A percentile compares a stretch with the other conserved stretches of the same genome.
phyloP scores from a whole-genome alignment of 179 eudicot genomes.

The Pouteria campechiana region DNA sequence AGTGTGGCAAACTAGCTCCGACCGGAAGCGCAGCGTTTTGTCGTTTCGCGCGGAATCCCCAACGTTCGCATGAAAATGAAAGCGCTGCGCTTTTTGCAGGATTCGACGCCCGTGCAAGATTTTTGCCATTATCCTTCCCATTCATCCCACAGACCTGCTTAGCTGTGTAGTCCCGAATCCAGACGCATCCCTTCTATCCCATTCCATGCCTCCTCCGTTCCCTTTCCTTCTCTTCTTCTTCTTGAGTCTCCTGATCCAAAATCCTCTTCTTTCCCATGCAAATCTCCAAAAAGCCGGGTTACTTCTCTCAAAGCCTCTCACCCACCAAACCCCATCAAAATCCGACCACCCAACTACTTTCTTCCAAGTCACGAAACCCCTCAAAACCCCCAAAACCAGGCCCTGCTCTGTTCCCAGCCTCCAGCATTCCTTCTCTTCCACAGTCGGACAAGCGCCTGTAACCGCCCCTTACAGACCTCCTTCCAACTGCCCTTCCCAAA shows the following conservation, averaged over 20 bases:
- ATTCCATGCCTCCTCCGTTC: no score
- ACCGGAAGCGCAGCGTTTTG: no score
- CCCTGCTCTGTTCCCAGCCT: conserved; percentile 41
- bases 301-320: conserved; percentile 14
- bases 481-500: conserved; percentile 29
- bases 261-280: conserved; percentile 20
- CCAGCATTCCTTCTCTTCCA: conserved; percentile 50
- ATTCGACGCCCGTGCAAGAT: no score
- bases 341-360: conserved; percentile 22
- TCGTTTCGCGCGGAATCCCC: no score
- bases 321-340: conserved; percentile 2
- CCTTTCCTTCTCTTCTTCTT: conserved; percentile 14
- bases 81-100: no score
- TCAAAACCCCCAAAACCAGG: conserved; percentile 28
- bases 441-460: conserved; percentile 54
- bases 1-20: no score
- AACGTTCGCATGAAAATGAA: no score
- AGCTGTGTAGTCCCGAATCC: no score
- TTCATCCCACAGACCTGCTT: no score
- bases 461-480: conserved; percentile 53
- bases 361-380: conserved; percentile 74
- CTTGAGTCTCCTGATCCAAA: conserved; percentile 20
- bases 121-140: no score
- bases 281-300: conserved; percentile 16
- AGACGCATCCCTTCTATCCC: no score